phyloP scores from a whole-genome alignment of 2,329 filamentous ascomycete genomes.

The Clonostachys rhizophaga region DNA sequence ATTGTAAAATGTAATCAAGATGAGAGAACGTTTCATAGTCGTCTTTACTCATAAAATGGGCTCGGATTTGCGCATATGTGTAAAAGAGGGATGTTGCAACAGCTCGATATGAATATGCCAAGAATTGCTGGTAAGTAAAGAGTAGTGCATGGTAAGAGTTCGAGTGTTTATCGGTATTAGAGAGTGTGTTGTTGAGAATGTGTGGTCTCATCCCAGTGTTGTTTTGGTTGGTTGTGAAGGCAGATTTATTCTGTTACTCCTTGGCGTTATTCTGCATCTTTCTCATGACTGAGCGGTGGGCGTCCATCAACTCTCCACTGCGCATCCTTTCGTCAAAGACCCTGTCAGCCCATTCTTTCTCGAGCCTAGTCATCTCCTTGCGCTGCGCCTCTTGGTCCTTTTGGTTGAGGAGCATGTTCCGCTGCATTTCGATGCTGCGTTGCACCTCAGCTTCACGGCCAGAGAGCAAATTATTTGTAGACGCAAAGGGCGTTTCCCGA shows the following conservation, averaged over 20 bases:
- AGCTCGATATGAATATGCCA: no score
- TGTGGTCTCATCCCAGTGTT: background rate
- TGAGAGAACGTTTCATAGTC: slow-evolving; percentile 2
- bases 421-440: slow-evolving; percentile 47
- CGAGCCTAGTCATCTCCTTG: slow-evolving; percentile 51
- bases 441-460: slow-evolving; percentile 34
- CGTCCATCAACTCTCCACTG: slow-evolving; percentile 66
- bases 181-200: background rate
- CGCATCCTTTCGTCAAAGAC: slow-evolving; percentile 73
- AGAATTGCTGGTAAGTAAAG: no score
- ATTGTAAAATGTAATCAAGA: slow-evolving; percentile 2
- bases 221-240: background rate
- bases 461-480: slow-evolving; percentile 19
- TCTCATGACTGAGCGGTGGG: slow-evolving; percentile 75
- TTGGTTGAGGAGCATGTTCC: slow-evolving; percentile 53
- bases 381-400: slow-evolving; percentile 58
- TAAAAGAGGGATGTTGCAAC: no score
- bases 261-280: slow-evolving; percentile 62
- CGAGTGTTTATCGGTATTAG: background rate
- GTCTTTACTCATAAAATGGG: background rate
- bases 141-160: no score
- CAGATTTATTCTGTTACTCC: slow-evolving; percentile 9
- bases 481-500: slow-evolving; percentile 31
- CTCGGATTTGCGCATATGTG: no score
- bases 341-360: slow-evolving; percentile 54